Evolutionary conservation across 106 monocot genomes (phyloP).

Genomic region (Amphibolis antarctica): DNA sequence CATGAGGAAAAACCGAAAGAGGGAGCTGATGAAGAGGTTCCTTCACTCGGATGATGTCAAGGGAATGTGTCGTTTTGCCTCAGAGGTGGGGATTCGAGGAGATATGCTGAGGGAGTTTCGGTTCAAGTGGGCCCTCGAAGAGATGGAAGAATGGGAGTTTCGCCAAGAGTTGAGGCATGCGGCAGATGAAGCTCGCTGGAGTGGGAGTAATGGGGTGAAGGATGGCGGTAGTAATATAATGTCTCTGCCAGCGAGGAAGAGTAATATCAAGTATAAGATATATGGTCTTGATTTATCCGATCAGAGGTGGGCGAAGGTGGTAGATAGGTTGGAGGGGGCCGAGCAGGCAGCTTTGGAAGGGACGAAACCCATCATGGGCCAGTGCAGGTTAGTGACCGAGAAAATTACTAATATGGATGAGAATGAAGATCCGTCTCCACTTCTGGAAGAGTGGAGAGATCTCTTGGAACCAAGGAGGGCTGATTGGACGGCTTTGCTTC

Average conservation of each 20-base stretch:
- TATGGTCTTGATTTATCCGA: constrained; percentile 80
- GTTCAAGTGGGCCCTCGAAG: constrained; percentile 89
- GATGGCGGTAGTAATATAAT: constrained; percentile 11
- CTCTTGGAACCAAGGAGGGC: constrained; percentile 44
- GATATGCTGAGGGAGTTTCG: constrained; percentile 66
- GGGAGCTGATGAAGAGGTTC: constrained; percentile 61
- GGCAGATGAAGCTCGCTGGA: constrained; percentile 15
- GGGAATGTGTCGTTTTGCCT: constrained; percentile 82
- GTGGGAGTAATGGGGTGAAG: constrained; percentile 6
- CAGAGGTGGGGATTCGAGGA: constrained; percentile 65
- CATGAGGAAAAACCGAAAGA: constrained; percentile 47
- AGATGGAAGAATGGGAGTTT: constrained; percentile 71
- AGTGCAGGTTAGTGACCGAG: constrained; percentile 52
- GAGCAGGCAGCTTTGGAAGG: constrained; percentile 34
- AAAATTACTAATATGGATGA: constrained; percentile 38
- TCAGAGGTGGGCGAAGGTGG: constrained; percentile 52
- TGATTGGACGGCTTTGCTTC: constrained; percentile 74
- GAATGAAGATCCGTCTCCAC: constrained; percentile 30
- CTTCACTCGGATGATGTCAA: constrained; percentile 81
- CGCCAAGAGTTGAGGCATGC: constrained; percentile 33
- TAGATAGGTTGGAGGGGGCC: constrained; percentile 36
- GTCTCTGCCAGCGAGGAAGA: constrained; percentile 47
- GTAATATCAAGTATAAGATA: constrained; percentile 65
- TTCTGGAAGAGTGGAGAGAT: constrained; percentile 55
- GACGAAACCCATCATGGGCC: constrained; percentile 47